Base-by-base conservation (phyloP, 140 eudicot species). In the Stevia rebaudiana region DNA sequence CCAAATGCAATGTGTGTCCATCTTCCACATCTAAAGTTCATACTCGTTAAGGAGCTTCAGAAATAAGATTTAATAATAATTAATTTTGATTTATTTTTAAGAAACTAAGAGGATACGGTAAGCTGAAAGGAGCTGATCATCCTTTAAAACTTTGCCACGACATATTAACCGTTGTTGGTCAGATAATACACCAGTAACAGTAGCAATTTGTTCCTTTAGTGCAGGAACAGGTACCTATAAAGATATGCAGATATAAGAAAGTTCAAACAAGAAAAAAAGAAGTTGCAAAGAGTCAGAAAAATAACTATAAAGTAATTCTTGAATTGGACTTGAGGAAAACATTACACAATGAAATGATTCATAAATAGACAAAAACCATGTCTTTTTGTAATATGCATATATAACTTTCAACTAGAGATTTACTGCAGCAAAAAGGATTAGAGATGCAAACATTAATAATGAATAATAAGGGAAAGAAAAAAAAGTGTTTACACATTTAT, bases 111-210 rank as follows among this genome's bases (percentile, higher is more conserved):
- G 95, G 89, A 91, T 91, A 91, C 98, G 98, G 54, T 91, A 91
- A 64, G 98, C 98, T 53, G 98, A 91, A 36, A 91, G 89, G 37
- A 87, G 98, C 63, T 88, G 95, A 40, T 91, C 98, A 67, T 91
- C 98, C 74, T 82, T 91, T 75, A 91, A 81, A 69, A 91, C 98
- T 80, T 83, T 87, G 15, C 98, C 98, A 61, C 98, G 98, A 62
- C 98, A 91, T 67, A 91, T 91, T 67, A 91, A 83, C 48, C 98
- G 94, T 47, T 91, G 98, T 59, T 87, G 98, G 28, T 91, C 96
- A 51, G 95, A 82, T 63, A 84, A 61, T 55, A 91, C 86, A 78
- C 98, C 98, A 58, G 98, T 91, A 57, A 84, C 83, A 28, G 78
- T 59, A 66, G 98, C 96, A 87, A 91, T 84, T 63, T 81, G 98